A percentile compares a stretch with the other conserved stretches of the same genome.
phyloP scores from a whole-genome alignment of 1,139 yeast species.

The Candida albicans region DNA sequence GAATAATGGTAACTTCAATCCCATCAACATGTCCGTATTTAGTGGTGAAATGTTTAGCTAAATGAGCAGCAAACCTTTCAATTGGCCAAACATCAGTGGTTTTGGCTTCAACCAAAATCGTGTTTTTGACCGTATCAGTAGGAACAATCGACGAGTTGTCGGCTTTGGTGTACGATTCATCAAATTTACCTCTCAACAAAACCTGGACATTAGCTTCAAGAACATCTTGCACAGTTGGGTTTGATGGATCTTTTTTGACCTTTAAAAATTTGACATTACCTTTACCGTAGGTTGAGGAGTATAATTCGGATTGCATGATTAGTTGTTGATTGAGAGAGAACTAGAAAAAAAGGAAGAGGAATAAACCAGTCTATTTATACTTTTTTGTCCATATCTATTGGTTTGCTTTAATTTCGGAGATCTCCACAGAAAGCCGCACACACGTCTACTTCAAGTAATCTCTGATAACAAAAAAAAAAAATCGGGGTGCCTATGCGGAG shows the following conservation, averaged over 20 bases:
- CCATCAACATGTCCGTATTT: conserved; percentile 78
- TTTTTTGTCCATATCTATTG: neutral
- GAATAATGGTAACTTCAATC: conserved; percentile 64
- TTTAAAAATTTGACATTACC: conserved; percentile 88
- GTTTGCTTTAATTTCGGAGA: neutral
- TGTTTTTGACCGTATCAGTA: conserved; percentile 91
- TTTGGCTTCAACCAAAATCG: conserved; percentile 79
- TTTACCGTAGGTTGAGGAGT: conserved; percentile 76
- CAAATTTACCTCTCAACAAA: conserved; percentile 75
- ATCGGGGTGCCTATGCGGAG: neutral
- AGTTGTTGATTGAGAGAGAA: conserved; percentile 3
- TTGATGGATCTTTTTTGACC: conserved; percentile 71
- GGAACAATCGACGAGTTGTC: conserved; percentile 89
- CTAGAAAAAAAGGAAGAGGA: neutral
- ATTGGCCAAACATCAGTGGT: conserved; percentile 83
- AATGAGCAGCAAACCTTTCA: conserved; percentile 83
- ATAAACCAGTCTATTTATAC: neutral
- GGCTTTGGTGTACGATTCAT: conserved; percentile 77
- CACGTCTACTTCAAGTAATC: neutral
- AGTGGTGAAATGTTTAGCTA: conserved; percentile 75
- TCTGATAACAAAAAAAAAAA: neutral
- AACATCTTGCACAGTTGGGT: conserved; percentile 74
- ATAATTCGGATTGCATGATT: conserved; percentile 21
- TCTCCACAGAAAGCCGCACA: neutral
- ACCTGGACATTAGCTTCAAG: conserved; percentile 81